A percentile compares a stretch with the other conserved stretches of the same genome.
phyloP scores from a whole-genome alignment of 306 rosid species.

The Alnus rubra region DNA sequence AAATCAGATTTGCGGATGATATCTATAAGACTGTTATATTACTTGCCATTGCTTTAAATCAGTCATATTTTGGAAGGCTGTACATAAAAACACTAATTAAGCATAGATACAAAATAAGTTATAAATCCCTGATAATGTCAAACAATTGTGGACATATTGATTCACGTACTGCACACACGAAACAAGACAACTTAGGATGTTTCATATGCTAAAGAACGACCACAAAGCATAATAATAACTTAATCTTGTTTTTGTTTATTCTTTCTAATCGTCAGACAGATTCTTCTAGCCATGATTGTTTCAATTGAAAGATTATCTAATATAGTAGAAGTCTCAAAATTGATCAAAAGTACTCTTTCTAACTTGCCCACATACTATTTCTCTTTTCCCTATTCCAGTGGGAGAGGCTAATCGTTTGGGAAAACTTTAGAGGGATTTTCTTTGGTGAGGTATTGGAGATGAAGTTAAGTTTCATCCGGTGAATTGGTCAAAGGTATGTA shows the following conservation, averaged over 20 bases:
- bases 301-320: not conserved
- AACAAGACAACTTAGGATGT: not conserved
- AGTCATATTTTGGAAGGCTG: not conserved
- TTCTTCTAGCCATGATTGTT: not conserved
- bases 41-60: not conserved
- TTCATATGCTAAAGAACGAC: conserved; percentile 15
- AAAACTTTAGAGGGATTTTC: no score
- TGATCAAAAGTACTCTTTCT: no score
- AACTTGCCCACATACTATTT: no score
- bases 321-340: not conserved
- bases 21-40: not conserved
- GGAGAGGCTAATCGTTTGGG: no score
- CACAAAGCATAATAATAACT: conserved; percentile 1
- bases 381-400: no score
- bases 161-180: not conserved
- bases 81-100: not conserved
- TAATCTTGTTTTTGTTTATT: conserved; percentile 9
- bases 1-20: not conserved
- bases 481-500: no score
- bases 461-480: no score
- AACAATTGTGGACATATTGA: not conserved
- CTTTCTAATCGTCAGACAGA: conserved; percentile 1
- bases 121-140: not conserved
- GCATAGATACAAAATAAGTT: not conserved
- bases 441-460: no score